Percentiles rank a stretch among this genome's conserved stretches.
Conservation (phyloP, 1,139 yeast genomes). For the Eremothecium sinecaudum region DNA sequence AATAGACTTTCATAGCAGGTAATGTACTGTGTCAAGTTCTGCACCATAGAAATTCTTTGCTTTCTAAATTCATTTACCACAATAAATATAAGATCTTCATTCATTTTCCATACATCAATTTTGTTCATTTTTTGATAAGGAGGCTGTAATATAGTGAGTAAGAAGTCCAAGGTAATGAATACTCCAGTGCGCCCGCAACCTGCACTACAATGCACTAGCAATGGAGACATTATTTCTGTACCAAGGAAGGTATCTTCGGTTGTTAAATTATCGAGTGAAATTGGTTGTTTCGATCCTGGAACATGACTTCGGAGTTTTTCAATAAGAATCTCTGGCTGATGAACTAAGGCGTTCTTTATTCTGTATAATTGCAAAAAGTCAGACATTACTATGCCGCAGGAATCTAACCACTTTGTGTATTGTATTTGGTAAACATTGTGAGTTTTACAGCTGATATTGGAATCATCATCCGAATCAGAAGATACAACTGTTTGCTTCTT, state of each 20-base stretch:
- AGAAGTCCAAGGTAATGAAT: constrained; percentile 63
- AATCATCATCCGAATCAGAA: constrained; percentile 8
- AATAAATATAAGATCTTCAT: constrained; percentile 31
- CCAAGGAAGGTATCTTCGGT: background rate
- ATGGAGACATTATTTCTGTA: constrained; percentile 32
- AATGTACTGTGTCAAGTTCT: constrained; percentile 62
- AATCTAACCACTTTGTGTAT: constrained; percentile 72
- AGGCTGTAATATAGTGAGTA: constrained; percentile 39
- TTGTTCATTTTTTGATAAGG: constrained; percentile 20
- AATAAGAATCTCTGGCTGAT: constrained; percentile 15
- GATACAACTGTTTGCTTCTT: constrained; percentile 1
- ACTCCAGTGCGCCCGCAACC: constrained; percentile 93
- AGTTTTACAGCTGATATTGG: constrained; percentile 14
- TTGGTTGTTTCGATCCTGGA: background rate
- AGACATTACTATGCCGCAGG: constrained; percentile 52
- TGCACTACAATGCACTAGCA: constrained; percentile 78
- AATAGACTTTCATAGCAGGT: constrained; percentile 55
- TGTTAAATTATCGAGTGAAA: background rate
- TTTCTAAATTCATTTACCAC: constrained; percentile 47
- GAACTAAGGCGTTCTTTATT: constrained; percentile 37
- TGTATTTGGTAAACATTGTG: constrained; percentile 52
- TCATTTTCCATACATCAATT: constrained; percentile 33
- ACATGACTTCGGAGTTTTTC: constrained; percentile 5
- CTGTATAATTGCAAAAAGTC: constrained; percentile 46
- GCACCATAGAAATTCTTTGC: constrained; percentile 79